Conservation (phyloP, 1,139 yeast genomes). For the Saccharomyces pastorianus region DNA sequence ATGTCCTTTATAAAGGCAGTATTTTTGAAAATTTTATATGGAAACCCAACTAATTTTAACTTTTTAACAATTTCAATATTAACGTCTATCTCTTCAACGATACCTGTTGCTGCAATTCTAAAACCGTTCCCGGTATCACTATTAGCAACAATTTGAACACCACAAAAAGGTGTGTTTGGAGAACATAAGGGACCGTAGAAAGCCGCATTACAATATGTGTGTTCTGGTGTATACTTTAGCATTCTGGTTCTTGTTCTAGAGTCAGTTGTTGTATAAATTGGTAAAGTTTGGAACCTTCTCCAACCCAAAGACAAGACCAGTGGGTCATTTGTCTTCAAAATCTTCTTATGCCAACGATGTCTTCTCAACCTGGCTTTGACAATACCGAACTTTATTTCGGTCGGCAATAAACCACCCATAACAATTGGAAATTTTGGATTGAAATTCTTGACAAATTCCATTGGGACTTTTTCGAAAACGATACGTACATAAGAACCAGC, state of each 20-base stretch:
- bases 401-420: constrained; percentile 81
- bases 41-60: constrained; percentile 88
- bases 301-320: constrained; percentile 89
- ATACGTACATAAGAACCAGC: constrained; percentile 93
- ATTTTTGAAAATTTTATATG: constrained; percentile 86
- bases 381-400: constrained; percentile 89
- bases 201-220: constrained; percentile 91
- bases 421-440: constrained; percentile 80
- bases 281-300: constrained; percentile 96
- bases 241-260: constrained; percentile 95
- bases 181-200: constrained; percentile 96
- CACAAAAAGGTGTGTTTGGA: constrained; percentile 96
- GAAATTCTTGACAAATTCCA: constrained; percentile 82
- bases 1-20: constrained; percentile 96
- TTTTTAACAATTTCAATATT: constrained; percentile 89
- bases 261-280: constrained; percentile 92
- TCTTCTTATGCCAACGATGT: constrained; percentile 98
- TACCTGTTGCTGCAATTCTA: constrained; percentile 96
- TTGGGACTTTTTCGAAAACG: constrained; percentile 76
- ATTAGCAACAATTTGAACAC: constrained; percentile 80
- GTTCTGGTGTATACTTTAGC: constrained; percentile 98
- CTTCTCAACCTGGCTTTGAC: constrained; percentile 90
- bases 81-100: constrained; percentile 86
- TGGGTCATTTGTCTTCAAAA: constrained; percentile 92
- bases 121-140: constrained; percentile 81